Base-by-base conservation (phyloP, 2,329 filamentous ascomycete genomes). In the Albophoma yamanashiensis region DNA sequence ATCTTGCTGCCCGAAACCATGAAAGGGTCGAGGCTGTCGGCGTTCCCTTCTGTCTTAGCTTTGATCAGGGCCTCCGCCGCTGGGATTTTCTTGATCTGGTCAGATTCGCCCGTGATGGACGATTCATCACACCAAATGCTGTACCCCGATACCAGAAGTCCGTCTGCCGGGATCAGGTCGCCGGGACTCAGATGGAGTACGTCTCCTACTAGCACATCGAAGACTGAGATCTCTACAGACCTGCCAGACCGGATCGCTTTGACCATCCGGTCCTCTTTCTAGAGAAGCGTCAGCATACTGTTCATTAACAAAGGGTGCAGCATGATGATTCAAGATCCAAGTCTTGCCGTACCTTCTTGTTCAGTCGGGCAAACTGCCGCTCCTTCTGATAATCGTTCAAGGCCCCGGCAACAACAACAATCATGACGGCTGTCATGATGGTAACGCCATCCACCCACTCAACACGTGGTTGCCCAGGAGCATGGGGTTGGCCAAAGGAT, bases 21-120 rank as follows among this genome's bases (percentile, higher is more conserved):
- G 69, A 89, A 89, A 0, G 86, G 86, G 59, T 89, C 87, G 4
- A 87, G 74, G 56, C 85, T 81, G 59, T 71, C 69, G 6, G 66
- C 63, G 14, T 67, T 76, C 25, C 78, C 75, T 43, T 74, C 76
- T 34, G 78, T 74, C 55, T 79, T 75, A 17, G 88, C 77, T 12
- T 76, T 77, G 47, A 79, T 73, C 73, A 81, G 84, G 56, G 86
- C 85, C 56, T 83, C 79, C 14, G 83, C 77, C 15, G 81, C 86
- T 6, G 76, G 70, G 0, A 80, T 83, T 74, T 91, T 91, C 71
- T 84, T 86, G 70, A 89, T 81, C 57, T 86, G 80, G 66, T 91
- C 87, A 0, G 87, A 89, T 72, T 91, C 88, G 64, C 88, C 88
- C 34, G 88, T 90, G 1, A 86, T 85, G 14, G 87, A 89, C 3